Evolutionary conservation across 2,329 filamentous ascomycete genomes (phyloP).

Genomic region (Monosporascus ibericus): DNA sequence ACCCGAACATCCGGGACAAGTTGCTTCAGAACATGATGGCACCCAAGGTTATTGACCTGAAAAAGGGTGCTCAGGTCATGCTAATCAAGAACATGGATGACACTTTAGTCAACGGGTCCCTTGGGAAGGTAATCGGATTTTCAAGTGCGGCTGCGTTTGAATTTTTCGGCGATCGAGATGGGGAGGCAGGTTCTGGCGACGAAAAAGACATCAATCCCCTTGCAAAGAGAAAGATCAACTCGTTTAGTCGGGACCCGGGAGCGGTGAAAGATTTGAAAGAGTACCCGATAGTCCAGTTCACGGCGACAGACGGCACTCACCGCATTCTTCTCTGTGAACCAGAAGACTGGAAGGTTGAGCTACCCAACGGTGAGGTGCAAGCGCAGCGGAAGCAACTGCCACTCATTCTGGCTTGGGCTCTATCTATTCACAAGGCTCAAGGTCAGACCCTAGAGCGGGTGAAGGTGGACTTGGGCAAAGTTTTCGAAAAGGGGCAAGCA

Average conservation of each 20-base stretch:
- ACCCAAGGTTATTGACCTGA: slow-evolving; percentile 70
- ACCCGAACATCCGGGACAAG: slow-evolving; percentile 65
- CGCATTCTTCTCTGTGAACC: slow-evolving; percentile 75
- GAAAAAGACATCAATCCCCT: slow-evolving; percentile 32
- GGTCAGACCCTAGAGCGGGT: slow-evolving; percentile 91
- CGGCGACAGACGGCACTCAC: slow-evolving; percentile 68
- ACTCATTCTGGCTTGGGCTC: slow-evolving; percentile 90
- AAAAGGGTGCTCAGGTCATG: slow-evolving; percentile 95
- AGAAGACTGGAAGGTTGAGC: slow-evolving; percentile 93
- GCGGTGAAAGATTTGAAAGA: slow-evolving; percentile 45
- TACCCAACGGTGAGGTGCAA: slow-evolving; percentile 91
- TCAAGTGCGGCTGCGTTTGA: slow-evolving; percentile 47
- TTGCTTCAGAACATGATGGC: slow-evolving; percentile 90
- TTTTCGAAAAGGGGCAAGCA: slow-evolving; percentile 96
- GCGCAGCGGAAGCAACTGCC: slow-evolving; percentile 79
- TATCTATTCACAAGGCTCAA: slow-evolving; percentile 97
- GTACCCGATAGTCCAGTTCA: slow-evolving; percentile 82
- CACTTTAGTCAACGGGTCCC: slow-evolving; percentile 84
- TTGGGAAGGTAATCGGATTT: slow-evolving; percentile 80
- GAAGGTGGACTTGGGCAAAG: slow-evolving; percentile 84
- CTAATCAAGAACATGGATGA: slow-evolving; percentile 99
- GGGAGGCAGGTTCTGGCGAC: slow-evolving; percentile 37
- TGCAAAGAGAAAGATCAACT: slow-evolving; percentile 51
- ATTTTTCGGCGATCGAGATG: slow-evolving; percentile 19
- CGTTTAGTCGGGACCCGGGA: slow-evolving; percentile 37